Percentiles rank a stretch among this genome's conserved stretches.
These are phyloP conservation scores for Amphirosellinia nigrospora DNA, from an alignment of 495 filamentous ascomycete species.

Conservation along the genomic window DNA sequence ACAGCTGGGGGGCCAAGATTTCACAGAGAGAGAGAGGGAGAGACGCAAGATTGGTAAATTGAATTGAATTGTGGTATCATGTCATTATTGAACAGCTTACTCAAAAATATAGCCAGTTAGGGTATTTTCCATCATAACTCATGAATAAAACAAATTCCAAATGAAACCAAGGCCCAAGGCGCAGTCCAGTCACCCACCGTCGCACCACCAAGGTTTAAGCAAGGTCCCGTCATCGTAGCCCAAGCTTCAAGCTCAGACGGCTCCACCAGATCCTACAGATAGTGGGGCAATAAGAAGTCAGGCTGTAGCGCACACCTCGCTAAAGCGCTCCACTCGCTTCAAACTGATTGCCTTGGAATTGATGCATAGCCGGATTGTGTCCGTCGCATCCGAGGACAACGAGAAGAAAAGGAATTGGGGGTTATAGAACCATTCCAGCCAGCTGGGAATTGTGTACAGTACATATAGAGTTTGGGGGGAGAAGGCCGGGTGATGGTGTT, in stretches of 20 bases:
- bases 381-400: background rate
- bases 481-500: background rate
- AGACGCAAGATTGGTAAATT: background rate
- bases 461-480: background rate
- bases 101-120: background rate
- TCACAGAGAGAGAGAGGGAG: background rate
- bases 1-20: background rate
- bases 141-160: slow-evolving; percentile 4
- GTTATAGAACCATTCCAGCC: background rate
- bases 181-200: background rate
- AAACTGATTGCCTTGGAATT: background rate
- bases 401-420: background rate
- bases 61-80: slow-evolving; percentile 17
- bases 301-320: slow-evolving; percentile 7
- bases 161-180: slow-evolving; percentile 13
- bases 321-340: slow-evolving; percentile 2
- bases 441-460: background rate
- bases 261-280: slow-evolving; percentile 5
- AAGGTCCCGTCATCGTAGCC: slow-evolving; percentile 14
- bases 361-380: background rate
- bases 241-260: background rate
- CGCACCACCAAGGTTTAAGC: slow-evolving; percentile 16
- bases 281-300: slow-evolving; percentile 2
- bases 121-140: slow-evolving; percentile 20
- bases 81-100: background rate